Evolutionary conservation across 2,329 filamentous ascomycete genomes (phyloP).

Genomic region (Sporothrix protearum): DNA sequence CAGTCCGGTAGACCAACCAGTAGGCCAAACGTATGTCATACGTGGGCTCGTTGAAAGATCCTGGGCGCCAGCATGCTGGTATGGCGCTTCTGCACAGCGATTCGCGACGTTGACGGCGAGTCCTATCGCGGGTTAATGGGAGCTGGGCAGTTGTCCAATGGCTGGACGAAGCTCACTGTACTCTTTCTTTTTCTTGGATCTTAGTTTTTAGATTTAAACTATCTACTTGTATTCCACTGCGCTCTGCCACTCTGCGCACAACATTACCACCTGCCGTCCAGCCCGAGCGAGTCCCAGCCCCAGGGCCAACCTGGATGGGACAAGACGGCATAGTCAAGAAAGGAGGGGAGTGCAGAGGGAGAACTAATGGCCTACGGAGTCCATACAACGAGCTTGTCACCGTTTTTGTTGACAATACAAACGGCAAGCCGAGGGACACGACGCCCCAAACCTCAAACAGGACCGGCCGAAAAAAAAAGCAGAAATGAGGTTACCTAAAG

Average conservation of each 20-base stretch:
- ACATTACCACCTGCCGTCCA: neutral
- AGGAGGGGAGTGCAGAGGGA: neutral
- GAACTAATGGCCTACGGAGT: neutral
- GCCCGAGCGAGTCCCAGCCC: neutral
- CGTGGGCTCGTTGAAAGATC: neutral
- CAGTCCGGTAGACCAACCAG: neutral
- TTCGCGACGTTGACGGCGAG: neutral
- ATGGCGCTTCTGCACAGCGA: neutral
- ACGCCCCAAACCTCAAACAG: neutral
- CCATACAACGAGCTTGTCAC: neutral
- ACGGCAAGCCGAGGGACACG: neutral
- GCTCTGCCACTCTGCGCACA: neutral
- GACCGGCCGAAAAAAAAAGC: neutral
- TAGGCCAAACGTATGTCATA: neutral
- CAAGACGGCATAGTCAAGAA: neutral
- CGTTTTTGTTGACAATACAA: neutral
- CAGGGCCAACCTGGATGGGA: constrained; percentile 13
- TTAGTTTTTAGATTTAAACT: neutral
- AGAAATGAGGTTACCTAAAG: neutral
- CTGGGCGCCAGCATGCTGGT: neutral
- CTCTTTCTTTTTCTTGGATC: neutral
- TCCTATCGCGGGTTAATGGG: constrained; percentile 10
- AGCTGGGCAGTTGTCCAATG: neutral
- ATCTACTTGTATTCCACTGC: too few species aligned
- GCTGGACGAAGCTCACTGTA: neutral